Evolutionary conservation across 2,329 filamentous ascomycete genomes (phyloP).

Genomic region (Aspergillus pseudoviridinutans): DNA sequence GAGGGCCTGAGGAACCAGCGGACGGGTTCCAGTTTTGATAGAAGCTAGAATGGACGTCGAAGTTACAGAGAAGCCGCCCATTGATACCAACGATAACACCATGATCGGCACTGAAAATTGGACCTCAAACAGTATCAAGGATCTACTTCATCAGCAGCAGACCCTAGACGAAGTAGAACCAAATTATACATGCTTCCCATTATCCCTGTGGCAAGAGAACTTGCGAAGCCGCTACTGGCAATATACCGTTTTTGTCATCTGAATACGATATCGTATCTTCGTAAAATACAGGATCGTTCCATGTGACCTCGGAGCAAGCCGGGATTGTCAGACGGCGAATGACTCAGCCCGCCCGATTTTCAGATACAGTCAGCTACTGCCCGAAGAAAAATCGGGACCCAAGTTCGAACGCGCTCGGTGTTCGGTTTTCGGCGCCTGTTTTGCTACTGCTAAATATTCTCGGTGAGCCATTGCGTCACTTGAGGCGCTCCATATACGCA

Average conservation of each 20-base stretch:
- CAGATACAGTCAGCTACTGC: not conserved
- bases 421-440: not conserved
- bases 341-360: not conserved
- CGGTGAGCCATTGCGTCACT: not conserved
- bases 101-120: not conserved
- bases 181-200: constrained; percentile 24
- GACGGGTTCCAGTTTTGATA: not conserved
- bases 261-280: constrained; percentile 10
- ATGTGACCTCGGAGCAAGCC: constrained; percentile 24
- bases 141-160: not conserved
- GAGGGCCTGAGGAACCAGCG: not conserved
- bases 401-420: not conserved
- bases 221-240: not conserved
- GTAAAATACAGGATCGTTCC: constrained; percentile 6
- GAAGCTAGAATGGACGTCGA: constrained; percentile 5
- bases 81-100: not conserved
- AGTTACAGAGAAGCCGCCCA: constrained; percentile 1
- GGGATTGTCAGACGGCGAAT: not conserved
- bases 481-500: not conserved
- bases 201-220: constrained; percentile 14
- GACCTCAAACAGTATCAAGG: not conserved
- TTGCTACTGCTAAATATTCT: not conserved
- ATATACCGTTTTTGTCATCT: constrained; percentile 3
- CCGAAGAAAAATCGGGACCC: not conserved
- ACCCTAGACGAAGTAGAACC: constrained; percentile 22